Conservation (phyloP, 495 filamentous ascomycete genomes). For the Echria macrotheca region DNA sequence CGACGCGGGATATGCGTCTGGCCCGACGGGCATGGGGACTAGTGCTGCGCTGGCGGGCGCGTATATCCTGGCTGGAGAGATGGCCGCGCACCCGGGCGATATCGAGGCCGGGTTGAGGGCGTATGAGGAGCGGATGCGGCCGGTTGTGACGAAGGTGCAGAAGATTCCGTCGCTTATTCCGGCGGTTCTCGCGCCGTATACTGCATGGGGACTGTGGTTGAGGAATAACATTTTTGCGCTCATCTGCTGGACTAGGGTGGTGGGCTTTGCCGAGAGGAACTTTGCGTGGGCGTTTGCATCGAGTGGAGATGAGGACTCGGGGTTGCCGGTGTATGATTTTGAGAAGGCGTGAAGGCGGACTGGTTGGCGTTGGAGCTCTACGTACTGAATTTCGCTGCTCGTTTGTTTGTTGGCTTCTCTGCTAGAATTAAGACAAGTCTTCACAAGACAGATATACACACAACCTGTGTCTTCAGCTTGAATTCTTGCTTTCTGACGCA, state of each 20-base stretch:
- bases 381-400: no score
- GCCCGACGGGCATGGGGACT: conserved; percentile 44
- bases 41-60: conserved; percentile 41
- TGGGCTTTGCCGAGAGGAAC: conserved; percentile 12
- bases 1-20: conserved; percentile 40
- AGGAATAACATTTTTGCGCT: conserved; percentile 21
- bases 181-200: conserved; percentile 34
- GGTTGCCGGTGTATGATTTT: conserved; percentile 3
- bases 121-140: conserved; percentile 41
- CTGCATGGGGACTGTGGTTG: conserved; percentile 34
- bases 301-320: neutral
- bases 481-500: no score
- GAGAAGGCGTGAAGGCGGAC: no score
- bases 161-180: conserved; percentile 28
- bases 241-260: conserved; percentile 23
- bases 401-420: no score
- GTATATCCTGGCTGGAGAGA: conserved; percentile 48
- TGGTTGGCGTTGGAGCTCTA: no score
- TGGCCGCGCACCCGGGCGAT: conserved; percentile 29
- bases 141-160: conserved; percentile 35
- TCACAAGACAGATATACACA: no score
- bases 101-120: conserved; percentile 29
- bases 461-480: no score
- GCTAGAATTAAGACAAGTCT: no score
- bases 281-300: conserved; percentile 15